phyloP scores from a whole-genome alignment of 2,329 filamentous ascomycete genomes.

The Aspergillus udagawae region DNA sequence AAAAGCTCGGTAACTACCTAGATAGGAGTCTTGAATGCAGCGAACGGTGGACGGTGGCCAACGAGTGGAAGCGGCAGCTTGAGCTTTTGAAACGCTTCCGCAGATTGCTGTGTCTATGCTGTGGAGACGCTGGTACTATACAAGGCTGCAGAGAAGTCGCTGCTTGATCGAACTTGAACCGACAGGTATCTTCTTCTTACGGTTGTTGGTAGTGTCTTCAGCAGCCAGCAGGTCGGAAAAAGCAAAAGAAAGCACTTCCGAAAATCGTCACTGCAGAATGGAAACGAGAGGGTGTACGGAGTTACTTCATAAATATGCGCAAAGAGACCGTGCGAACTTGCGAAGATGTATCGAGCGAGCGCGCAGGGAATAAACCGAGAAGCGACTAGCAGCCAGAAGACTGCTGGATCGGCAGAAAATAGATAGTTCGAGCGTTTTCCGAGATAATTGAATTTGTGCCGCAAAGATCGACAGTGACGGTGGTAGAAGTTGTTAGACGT shows the following conservation, averaged over 20 bases:
- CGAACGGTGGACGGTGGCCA: not conserved
- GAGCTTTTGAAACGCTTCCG: not conserved
- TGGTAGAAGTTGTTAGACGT: not conserved
- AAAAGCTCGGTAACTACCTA: not conserved
- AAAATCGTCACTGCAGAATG: not conserved
- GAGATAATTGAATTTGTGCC: not conserved
- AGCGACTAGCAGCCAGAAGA: not conserved
- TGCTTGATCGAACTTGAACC: not conserved
- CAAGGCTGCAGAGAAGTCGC: not conserved
- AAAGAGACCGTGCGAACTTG: not conserved
- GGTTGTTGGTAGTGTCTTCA: not conserved
- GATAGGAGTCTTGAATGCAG: not conserved
- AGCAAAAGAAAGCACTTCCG: not conserved
- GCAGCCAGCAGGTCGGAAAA: not conserved
- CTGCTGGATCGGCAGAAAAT: not conserved
- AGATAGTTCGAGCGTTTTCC: not conserved
- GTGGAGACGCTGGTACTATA: not conserved
- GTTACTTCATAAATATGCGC: not conserved
- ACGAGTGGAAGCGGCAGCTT: not conserved
- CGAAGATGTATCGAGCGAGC: not conserved
- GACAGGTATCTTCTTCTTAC: not conserved
- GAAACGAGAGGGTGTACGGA: not conserved
- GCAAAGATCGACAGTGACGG: slow-evolving; percentile 2
- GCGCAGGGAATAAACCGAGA: not conserved
- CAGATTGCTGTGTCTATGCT: not conserved